Conservation (phyloP, 2,329 filamentous ascomycete species). For the Myrmaecium sp. region DNA sequence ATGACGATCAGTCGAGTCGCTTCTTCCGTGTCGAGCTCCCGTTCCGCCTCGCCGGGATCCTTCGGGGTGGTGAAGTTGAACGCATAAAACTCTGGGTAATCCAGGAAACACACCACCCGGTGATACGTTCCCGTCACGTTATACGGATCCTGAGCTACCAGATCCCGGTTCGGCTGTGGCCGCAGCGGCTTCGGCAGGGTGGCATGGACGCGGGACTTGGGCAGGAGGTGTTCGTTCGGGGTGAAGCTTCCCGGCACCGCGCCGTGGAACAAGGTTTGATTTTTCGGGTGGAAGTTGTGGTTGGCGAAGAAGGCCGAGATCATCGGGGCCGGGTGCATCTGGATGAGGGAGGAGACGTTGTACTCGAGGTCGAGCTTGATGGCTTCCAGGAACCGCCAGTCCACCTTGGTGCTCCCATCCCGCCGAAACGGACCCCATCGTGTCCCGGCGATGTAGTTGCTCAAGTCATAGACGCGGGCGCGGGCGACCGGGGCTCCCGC, state of each 20-base stretch:
- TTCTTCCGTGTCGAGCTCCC: slow-evolving; percentile 43
- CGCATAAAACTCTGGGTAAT: slow-evolving; percentile 54
- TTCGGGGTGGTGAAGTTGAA: slow-evolving; percentile 48
- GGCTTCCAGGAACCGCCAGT: slow-evolving; percentile 69
- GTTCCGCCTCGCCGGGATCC: slow-evolving; percentile 20
- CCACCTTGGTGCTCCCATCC: slow-evolving; percentile 44
- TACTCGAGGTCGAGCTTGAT: slow-evolving; percentile 51
- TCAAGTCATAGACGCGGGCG: slow-evolving; percentile 55
- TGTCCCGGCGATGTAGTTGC: slow-evolving; percentile 44
- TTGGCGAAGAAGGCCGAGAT: too few species aligned
- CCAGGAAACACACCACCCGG: slow-evolving; percentile 28
- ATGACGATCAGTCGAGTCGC: slow-evolving; percentile 55
- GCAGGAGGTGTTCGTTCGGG: too few species aligned
- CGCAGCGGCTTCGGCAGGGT: too few species aligned
- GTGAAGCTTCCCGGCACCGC: too few species aligned
- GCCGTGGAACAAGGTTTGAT: too few species aligned
- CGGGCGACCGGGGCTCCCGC: slow-evolving; percentile 30
- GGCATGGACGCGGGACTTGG: too few species aligned
- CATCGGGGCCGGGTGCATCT: too few species aligned
- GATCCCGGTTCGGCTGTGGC: too few species aligned
- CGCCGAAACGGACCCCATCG: slow-evolving; percentile 56
- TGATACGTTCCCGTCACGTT: slow-evolving; percentile 46
- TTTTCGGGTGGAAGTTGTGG: too few species aligned
- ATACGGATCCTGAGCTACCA: slow-evolving; percentile 50
- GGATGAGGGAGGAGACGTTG: too few species aligned